Base-by-base conservation (phyloP, 2,329 filamentous ascomycete genomes). In the Aspergillus amoenus region DNA sequence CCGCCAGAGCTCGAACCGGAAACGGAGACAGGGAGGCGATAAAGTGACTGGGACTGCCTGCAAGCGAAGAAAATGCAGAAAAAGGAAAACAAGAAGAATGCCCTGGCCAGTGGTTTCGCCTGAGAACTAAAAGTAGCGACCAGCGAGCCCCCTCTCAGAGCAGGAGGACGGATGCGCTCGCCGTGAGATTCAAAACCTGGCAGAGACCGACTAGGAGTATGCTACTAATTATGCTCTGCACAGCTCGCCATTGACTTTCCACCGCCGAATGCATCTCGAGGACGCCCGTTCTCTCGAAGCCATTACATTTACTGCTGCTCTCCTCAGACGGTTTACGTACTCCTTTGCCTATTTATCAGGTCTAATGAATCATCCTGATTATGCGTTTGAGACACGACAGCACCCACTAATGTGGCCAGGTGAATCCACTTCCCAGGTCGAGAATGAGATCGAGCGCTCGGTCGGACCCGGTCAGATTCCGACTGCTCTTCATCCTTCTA, bases 1-100 rank as follows among this genome's bases (percentile, higher is more conserved):
- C 68, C 66, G 62, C 66, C 66, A 68, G 63, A 56, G 63, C 69
- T 71, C 63, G 59, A 70, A 64, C 70, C 70, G 70, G 69, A 72
- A 70, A 68, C 69, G 68, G 66, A 66, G 58, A 58, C 58, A 61
- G 62, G 64, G 68, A 61, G 61, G 57, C 60, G 64, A 70, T 65
- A 65, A 68, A 68, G 55, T 58, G 57, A 22, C 18, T 11, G n/a
- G n/a, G 17, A 42, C n/a, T 30, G 27, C 6, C 34, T 50, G 47
- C 54, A 57, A 58, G 57, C 61, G 62, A 60, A 58, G 56, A 57
- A 56, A 60, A 61, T 56, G 64, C 62, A 59, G 46, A 34, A 30
- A 50, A 51, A 53, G 42, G 49, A 45, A 52, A 21, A 18, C 17
- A 62, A 60, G 59, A 53, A 27, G 15, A 54, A 39, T 30, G 21